Evolutionary conservation across 2,329 filamentous ascomycete species (phyloP).

Genomic region (Ceratocystis cubensis): DNA sequence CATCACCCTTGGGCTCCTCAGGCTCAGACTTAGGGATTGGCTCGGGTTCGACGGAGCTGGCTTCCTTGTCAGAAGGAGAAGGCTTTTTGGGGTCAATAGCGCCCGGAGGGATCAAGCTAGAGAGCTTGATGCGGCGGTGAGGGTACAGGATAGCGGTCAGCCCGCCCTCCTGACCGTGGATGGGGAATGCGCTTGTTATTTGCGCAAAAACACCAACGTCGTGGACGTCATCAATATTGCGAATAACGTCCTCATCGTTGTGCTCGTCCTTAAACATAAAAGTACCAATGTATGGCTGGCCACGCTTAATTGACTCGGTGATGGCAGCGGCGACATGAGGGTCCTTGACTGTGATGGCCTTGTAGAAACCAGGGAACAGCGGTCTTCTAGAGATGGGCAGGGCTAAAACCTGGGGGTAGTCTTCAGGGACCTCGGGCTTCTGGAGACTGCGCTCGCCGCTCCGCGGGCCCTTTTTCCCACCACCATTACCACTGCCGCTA

Average conservation of each 20-base stretch:
- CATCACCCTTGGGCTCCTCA: slow-evolving; percentile 74
- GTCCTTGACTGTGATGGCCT: slow-evolving; percentile 92
- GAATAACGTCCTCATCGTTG: slow-evolving; percentile 85
- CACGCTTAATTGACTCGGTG: slow-evolving; percentile 89
- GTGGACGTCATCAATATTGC: slow-evolving; percentile 80
- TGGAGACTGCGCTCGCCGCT: slow-evolving; percentile 62
- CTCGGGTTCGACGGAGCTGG: slow-evolving; percentile 39
- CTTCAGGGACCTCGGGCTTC: slow-evolving; percentile 81
- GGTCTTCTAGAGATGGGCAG: slow-evolving; percentile 91
- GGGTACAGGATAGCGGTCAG: slow-evolving; percentile 93
- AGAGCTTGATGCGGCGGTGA: slow-evolving; percentile 85
- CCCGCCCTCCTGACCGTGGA: slow-evolving; percentile 69
- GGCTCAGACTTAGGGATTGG: slow-evolving; percentile 49
- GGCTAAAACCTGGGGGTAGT: slow-evolving; percentile 95
- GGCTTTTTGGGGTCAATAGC: slow-evolving; percentile 38
- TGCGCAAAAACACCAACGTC: slow-evolving; percentile 96
- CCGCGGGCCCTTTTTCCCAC: slow-evolving; percentile 29
- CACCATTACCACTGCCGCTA: slow-evolving; percentile 22
- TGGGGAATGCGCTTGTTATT: slow-evolving; percentile 90
- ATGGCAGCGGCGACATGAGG: slow-evolving; percentile 84
- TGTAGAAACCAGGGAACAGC: slow-evolving; percentile 95
- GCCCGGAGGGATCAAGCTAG: slow-evolving; percentile 62
- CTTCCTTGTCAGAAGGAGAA: slow-evolving; percentile 34
- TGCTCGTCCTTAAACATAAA: slow-evolving; percentile 96
- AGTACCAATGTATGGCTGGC: slow-evolving; percentile 92